A percentile compares a stretch with the other conserved stretches of the same genome.
These are phyloP conservation scores for Tephrocybe sp. DNA, from an alignment of 768 basidiomycete species.

Conservation along the genomic window DNA sequence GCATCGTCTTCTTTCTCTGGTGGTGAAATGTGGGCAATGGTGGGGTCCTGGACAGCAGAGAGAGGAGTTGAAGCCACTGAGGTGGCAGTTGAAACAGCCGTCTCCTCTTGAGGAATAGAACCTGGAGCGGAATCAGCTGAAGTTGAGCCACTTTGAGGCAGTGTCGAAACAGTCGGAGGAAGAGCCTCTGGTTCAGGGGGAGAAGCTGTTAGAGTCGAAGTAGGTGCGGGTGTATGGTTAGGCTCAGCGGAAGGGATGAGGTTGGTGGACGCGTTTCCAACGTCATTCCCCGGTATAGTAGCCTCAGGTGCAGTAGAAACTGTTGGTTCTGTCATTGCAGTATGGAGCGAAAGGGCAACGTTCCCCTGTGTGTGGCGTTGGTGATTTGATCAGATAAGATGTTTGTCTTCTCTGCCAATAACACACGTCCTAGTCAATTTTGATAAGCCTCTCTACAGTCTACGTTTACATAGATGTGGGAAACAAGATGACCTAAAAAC, in stretches of 20 bases:
- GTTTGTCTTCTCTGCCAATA: too few relatives aligned
- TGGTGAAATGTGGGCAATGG: neutral
- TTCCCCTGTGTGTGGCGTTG: too few relatives aligned
- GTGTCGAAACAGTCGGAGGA: slow-evolving; percentile 10
- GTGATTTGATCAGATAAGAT: slow-evolving; percentile 12
- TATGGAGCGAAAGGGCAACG: too few relatives aligned
- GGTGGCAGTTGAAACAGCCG: slow-evolving; percentile 8
- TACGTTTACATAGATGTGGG: too few relatives aligned
- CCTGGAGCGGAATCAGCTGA: slow-evolving; percentile 5
- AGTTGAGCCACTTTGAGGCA: slow-evolving; percentile 9
- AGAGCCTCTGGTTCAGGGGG: slow-evolving; percentile 10
- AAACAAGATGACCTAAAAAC: too few relatives aligned
- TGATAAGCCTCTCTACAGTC: too few relatives aligned
- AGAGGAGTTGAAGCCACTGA: neutral
- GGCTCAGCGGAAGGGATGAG: neutral
- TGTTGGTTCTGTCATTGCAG: neutral
- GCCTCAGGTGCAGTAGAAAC: slow-evolving; percentile 6
- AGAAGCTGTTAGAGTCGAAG: slow-evolving; percentile 14
- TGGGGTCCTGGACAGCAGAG: neutral
- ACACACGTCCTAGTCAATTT: too few relatives aligned
- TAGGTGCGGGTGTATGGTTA: slow-evolving; percentile 6
- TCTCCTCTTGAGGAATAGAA: slow-evolving; percentile 8
- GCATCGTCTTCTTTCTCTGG: slow-evolving; percentile 20
- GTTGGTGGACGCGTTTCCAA: neutral
- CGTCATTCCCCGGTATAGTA: slow-evolving; percentile 10